Percentiles rank a stretch among this genome's conserved stretches.
Conservation (phyloP, 2,329 filamentous ascomycete genomes). For the Tolypocladium guangdongense region DNA sequence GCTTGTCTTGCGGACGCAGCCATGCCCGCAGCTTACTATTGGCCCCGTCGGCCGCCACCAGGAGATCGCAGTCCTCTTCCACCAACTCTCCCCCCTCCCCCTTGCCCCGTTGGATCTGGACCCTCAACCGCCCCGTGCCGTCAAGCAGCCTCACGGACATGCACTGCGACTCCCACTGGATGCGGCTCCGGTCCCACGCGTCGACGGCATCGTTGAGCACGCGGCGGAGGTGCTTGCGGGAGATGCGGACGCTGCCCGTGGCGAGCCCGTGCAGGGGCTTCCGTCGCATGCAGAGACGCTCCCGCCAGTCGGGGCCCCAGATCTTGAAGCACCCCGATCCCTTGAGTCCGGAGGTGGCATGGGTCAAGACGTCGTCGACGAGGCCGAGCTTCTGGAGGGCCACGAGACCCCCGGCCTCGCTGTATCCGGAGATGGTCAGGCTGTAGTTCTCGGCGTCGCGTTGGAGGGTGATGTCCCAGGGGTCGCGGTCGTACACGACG, state of each 20-base stretch:
- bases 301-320: constrained; percentile 27
- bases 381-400: constrained; percentile 27
- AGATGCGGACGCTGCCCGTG: constrained; percentile 23
- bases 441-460: constrained; percentile 24
- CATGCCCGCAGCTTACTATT: constrained; percentile 26
- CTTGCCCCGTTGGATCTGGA: constrained; percentile 7
- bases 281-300: constrained; percentile 18
- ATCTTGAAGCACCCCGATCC: constrained; percentile 25
- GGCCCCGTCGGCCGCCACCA: constrained; percentile 34
- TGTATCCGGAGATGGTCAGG: constrained; percentile 26
- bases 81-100: not conserved
- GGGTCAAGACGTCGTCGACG: constrained; percentile 19
- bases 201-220: constrained; percentile 18
- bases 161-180: constrained; percentile 17
- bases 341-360: constrained; percentile 19
- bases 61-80: constrained; percentile 24
- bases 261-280: constrained; percentile 22
- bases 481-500: constrained; percentile 31
- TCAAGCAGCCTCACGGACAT: constrained; percentile 10
- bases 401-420: constrained; percentile 22
- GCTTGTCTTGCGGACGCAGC: constrained; percentile 26
- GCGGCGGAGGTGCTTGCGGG: constrained; percentile 22
- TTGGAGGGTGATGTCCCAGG: constrained; percentile 13
- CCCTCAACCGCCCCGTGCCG: constrained; percentile 11
- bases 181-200: constrained; percentile 4